Conservation (phyloP, 2,329 filamentous ascomycete genomes). For the Teratosphaeria viscida region DNA sequence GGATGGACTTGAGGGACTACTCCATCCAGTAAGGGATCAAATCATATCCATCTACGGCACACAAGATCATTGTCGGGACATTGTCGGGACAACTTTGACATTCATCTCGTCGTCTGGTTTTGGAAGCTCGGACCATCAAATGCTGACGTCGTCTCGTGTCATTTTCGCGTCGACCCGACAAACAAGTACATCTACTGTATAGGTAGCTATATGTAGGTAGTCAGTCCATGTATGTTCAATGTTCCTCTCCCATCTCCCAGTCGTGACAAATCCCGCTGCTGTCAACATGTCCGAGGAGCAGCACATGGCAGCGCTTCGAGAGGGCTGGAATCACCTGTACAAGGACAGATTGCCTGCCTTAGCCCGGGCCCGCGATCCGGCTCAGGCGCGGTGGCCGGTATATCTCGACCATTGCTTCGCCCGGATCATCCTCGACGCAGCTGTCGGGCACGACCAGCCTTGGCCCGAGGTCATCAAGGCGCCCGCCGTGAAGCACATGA, state of each 20-base stretch:
- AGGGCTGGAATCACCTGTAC: constrained; percentile 20
- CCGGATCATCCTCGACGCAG: constrained; percentile 35
- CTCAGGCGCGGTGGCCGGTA: constrained; percentile 34
- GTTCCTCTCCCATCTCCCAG: background rate
- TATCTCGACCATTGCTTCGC: constrained; percentile 36
- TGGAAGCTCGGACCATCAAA: background rate
- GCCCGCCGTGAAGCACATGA: constrained; percentile 37
- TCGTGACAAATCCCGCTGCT: background rate
- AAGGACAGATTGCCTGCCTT: constrained; percentile 18
- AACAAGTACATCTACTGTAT: too few relatives aligned
- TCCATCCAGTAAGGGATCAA: background rate
- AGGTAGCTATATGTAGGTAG: too few relatives aligned
- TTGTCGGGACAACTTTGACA: too few relatives aligned
- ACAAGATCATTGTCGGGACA: too few relatives aligned
- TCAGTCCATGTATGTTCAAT: background rate
- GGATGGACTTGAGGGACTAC: background rate
- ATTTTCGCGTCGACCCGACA: background rate
- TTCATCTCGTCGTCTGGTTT: background rate
- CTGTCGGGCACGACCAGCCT: constrained; percentile 28
- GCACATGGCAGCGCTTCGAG: constrained; percentile 6
- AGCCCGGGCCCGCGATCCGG: constrained; percentile 19
- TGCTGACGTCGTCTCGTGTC: background rate
- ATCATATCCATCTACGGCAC: background rate
- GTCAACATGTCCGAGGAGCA: background rate
- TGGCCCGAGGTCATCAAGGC: constrained; percentile 33